These are phyloP conservation scores for Vicia faba DNA, from an alignment of 306 rosid genomes.

Conservation along the genomic window DNA sequence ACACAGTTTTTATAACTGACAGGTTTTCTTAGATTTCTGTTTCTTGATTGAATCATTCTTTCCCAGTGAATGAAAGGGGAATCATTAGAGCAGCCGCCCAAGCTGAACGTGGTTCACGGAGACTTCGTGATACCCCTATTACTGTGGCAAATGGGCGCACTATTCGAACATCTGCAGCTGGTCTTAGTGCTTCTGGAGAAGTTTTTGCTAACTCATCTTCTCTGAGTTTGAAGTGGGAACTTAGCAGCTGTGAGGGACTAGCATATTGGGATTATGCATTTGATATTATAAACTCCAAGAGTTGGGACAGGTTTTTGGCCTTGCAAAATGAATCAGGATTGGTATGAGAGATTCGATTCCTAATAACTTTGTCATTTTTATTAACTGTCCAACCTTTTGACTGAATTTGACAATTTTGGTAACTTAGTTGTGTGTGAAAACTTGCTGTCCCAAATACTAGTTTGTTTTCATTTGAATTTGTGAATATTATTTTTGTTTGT, in stretches of 20 bases:
- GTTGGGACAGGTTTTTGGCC: constrained; percentile 85
- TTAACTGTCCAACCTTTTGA: constrained; percentile 26
- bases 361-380: constrained; percentile 27
- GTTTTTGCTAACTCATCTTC: constrained; percentile 92
- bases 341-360: constrained; percentile 51
- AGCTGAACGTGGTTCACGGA: constrained; percentile 64
- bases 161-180: constrained; percentile 76
- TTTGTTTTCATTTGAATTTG: constrained; percentile 23
- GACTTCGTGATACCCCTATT: constrained; percentile 56
- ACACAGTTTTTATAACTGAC: constrained; percentile 29
- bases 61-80: constrained; percentile 63
- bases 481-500: constrained; percentile 12
- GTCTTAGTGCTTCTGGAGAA: constrained; percentile 67
- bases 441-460: constrained; percentile 8
- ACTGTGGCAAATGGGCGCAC: constrained; percentile 89
- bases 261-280: constrained; percentile 71
- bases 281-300: constrained; percentile 48
- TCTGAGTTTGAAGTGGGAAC: constrained; percentile 82
- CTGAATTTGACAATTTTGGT: constrained; percentile 7
- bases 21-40: constrained; percentile 26
- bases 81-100: constrained; percentile 63
- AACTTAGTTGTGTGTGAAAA: constrained; percentile 32
- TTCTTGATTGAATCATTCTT: constrained; percentile 39
- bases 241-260: constrained; percentile 67
- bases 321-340: constrained; percentile 84